Percentiles rank a stretch among this genome's conserved stretches.
These are phyloP conservation scores for Monocercomonoides exilis DNA, from an alignment of 78 protist genomes.

Conservation along the genomic window DNA sequence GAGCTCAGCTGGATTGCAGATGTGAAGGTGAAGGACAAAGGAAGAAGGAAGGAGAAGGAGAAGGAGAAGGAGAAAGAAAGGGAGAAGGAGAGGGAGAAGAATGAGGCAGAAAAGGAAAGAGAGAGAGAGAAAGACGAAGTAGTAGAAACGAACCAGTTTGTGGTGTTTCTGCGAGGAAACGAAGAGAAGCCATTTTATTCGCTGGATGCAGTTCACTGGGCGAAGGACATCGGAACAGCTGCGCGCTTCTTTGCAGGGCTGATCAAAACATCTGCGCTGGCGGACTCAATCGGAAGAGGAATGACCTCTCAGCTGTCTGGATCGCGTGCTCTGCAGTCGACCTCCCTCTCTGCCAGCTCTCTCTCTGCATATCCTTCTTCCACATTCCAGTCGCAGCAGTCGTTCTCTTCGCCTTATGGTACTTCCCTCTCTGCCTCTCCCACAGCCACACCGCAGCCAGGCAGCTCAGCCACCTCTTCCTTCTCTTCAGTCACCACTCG, in stretches of 20 bases:
- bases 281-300: too few species aligned
- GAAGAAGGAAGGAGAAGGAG: neutral
- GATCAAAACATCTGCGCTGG: too few species aligned
- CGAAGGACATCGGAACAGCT: neutral
- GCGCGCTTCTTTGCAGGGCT: neutral
- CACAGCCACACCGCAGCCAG: too few species aligned
- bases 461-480: too few species aligned
- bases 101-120: too few species aligned
- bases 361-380: neutral
- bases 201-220: neutral
- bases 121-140: too few species aligned
- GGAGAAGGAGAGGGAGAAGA: too few species aligned
- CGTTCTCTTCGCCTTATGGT: too few species aligned
- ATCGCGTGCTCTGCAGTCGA: neutral
- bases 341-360: neutral
- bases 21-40: neutral
- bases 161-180: too few species aligned
- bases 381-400: neutral
- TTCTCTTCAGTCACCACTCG: too few species aligned
- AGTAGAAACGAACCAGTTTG: too few species aligned
- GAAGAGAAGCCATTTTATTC: neutral
- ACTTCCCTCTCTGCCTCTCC: too few species aligned
- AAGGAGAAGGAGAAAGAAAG: neutral
- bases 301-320: neutral
- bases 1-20: neutral